Evolutionary conservation across 2,329 filamentous ascomycete genomes (phyloP).

Genomic region (Apiospora arundinis): DNA sequence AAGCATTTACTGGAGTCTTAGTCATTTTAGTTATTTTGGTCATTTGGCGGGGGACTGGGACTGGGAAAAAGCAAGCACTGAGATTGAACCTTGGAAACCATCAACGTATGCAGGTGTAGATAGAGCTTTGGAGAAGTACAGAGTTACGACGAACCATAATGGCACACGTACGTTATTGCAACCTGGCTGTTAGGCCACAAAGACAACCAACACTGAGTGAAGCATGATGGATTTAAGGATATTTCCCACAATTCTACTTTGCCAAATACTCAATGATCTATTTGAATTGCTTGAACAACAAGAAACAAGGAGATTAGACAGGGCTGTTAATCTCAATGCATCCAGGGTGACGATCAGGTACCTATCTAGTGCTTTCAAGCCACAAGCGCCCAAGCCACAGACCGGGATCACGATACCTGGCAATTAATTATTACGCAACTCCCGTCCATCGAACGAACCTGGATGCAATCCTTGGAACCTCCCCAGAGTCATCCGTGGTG

Average conservation of each 20-base stretch:
- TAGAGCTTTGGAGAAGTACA: neutral
- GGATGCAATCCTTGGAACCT: constrained; percentile 1
- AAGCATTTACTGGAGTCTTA: constrained; percentile 10
- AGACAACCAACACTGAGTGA: neutral
- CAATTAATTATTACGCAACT: constrained; percentile 14
- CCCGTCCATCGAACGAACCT: constrained; percentile 9
- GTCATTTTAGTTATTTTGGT: too few relatives aligned
- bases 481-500: constrained; percentile 4
- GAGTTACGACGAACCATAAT: constrained; percentile 1
- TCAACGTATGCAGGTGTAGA: too few relatives aligned
- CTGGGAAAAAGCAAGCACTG: neutral
- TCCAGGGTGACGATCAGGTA: neutral
- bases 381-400: constrained; percentile 5
- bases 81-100: neutral
- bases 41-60: neutral
- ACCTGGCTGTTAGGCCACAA: neutral
- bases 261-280: neutral
- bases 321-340: neutral
- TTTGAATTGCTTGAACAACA: neutral
- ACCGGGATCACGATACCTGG: constrained; percentile 15
- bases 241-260: neutral
- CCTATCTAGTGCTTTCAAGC: constrained; percentile 3
- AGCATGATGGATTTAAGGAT: neutral
- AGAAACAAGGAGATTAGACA: neutral
- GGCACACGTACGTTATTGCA: neutral